phyloP scores from a whole-genome alignment of 495 filamentous ascomycete genomes.

The Tetracladium setigerum region DNA sequence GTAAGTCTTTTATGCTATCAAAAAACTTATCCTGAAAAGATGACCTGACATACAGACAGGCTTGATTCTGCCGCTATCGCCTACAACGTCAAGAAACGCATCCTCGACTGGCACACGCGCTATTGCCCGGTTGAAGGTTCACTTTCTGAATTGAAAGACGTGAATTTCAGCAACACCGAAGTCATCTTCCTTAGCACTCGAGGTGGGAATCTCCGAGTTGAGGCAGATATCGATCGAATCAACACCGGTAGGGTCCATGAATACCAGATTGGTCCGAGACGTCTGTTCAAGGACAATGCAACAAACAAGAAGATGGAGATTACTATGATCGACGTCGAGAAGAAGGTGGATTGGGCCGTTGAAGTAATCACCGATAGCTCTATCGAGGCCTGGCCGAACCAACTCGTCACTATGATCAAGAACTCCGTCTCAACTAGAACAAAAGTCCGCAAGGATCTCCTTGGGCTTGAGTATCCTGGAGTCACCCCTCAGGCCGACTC shows the following conservation, averaged over 20 bases:
- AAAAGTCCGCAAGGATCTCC: background rate
- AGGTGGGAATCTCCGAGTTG: slow-evolving; percentile 16
- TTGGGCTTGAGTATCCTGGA: slow-evolving; percentile 17
- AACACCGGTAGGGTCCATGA: background rate
- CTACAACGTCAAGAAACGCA: slow-evolving; percentile 1
- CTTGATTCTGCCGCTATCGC: slow-evolving; percentile 1
- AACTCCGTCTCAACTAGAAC: background rate
- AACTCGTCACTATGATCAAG: slow-evolving; percentile 5
- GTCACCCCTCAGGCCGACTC: background rate
- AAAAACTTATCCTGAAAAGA: background rate
- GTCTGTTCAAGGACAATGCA: slow-evolving; percentile 7
- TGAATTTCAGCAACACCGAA: slow-evolving; percentile 14
- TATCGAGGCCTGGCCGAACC: slow-evolving; percentile 6
- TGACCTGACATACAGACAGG: background rate
- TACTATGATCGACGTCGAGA: slow-evolving; percentile 30
- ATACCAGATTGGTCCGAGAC: slow-evolving; percentile 12
- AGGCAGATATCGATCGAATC: slow-evolving; percentile 19
- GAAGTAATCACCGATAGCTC: slow-evolving; percentile 26
- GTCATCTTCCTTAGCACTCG: slow-evolving; percentile 20
- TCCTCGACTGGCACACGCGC: background rate
- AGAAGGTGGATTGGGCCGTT: slow-evolving; percentile 33
- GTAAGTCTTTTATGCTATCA: slow-evolving; percentile 23
- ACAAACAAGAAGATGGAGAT: slow-evolving; percentile 25
- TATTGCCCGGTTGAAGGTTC: slow-evolving; percentile 11
- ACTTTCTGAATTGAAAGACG: slow-evolving; percentile 15